Base-by-base conservation (phyloP, 495 filamentous ascomycete species). In the Friedmanniomyces simplex region DNA sequence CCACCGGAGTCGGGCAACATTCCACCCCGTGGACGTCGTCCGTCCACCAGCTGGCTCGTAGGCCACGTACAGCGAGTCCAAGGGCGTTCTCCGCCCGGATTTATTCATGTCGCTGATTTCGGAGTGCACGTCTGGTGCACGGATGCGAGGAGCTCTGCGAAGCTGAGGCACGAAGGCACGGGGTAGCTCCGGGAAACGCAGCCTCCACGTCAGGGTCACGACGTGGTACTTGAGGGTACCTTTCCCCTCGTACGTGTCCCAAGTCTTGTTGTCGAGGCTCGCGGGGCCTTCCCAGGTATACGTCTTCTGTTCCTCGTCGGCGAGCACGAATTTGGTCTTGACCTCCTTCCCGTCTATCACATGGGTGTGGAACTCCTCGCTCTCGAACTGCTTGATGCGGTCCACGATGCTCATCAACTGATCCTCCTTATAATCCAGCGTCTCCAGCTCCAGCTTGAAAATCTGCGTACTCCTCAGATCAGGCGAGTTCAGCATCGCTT, bases 381-480 rank as follows among this genome's bases (percentile, higher is more conserved):
- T 71, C 54, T 72, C 66, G 8, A 72, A 53, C 37, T 61, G 61
- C 26, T 51, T 54, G 36, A 62, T 45, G 16, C 50, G 54, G 25
- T 71, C 51, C 14, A 61, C 51, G 22, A 72, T 58, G 8, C 30
- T 42, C 34, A 55, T 26, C 28, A 71, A 26, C 18, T 63, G 54
- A 10, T 57, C 34, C 4, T 64, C 56, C 54, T 59, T 53, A 22
- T 57, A 53, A 61, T 67, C 39, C 26, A 54, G 54, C 2, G 34
- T 39, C 61, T 68, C 67, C 57, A 69, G 22, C 52, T 67, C 62
- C 18, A 63, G 28, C 37, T 55, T 41, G 50, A 62, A 20, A 37
- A 54, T 28, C 0, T 52, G 16, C 11, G 45, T 43, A 16, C 37
- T 62, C 1, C 59, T 47, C 6, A 62, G 54, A 41, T 62, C 59